phyloP scores from a whole-genome alignment of 352 stramenopile species.

The Pythium brassicae region DNA sequence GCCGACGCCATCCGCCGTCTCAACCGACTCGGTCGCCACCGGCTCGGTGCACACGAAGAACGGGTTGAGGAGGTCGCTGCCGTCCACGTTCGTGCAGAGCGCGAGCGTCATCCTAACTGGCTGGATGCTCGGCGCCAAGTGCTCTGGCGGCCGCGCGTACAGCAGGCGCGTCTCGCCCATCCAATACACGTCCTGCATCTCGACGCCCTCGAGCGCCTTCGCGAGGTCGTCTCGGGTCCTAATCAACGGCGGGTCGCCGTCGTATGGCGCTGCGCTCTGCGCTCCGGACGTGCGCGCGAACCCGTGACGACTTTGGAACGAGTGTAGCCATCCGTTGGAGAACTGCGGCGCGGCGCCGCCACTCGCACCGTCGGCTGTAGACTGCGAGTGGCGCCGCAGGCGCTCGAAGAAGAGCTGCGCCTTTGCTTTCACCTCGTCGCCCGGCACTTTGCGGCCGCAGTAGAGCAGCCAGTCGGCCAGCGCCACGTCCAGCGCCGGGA shows the following conservation, averaged over 20 bases:
- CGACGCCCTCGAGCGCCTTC: conserved; percentile 35
- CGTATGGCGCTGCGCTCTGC: too few relatives aligned
- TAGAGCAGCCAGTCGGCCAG: conserved; percentile 83
- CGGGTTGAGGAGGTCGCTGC: conserved; percentile 61
- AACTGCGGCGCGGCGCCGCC: conserved; percentile 80
- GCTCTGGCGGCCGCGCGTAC: conserved; percentile 38
- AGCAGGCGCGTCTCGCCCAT: conserved; percentile 69
- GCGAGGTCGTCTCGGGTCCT: conserved; percentile 39
- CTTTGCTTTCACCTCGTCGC: conserved; percentile 74
- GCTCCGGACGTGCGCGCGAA: conserved; percentile 52
- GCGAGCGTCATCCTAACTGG: conserved; percentile 45
- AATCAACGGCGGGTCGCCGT: conserved; percentile 34
- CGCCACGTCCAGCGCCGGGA: conserved; percentile 68
- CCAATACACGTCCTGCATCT: conserved; percentile 63
- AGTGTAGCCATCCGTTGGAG: conserved; percentile 86
- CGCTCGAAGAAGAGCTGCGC: conserved; percentile 63
- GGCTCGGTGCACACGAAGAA: conserved; percentile 54
- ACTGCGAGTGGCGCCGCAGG: conserved; percentile 33
- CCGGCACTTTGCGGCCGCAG: conserved; percentile 59
- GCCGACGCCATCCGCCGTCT: conserved; percentile 4
- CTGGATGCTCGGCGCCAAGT: conserved; percentile 17
- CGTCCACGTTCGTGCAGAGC: conserved; percentile 63
- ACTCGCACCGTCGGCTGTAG: too few relatives aligned
- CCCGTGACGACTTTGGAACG: conserved; percentile 70
- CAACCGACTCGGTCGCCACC: too few relatives aligned